Evolutionary conservation across 495 filamentous ascomycete genomes (phyloP), one percentile per base, ranked within the genome.

Genomic region (Letharia lupina): DNA sequence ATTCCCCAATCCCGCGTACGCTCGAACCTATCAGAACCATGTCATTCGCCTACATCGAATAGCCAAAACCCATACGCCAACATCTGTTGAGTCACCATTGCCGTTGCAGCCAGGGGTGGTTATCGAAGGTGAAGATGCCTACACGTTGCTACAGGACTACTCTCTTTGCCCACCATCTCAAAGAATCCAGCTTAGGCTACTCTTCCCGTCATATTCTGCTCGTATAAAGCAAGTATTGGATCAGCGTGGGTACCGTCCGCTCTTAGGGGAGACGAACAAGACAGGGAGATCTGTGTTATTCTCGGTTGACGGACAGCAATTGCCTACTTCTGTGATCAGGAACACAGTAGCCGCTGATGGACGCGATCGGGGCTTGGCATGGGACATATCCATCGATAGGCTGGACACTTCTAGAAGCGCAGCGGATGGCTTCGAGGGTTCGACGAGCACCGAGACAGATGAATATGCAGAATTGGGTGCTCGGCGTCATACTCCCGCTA

Each of bases 1-100:
- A 40, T 90, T 90, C 73, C 76, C 81, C 68, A 78, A 75, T n/a
- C 65, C 70, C 20, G 73, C 75, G n/a, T 78, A 82, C 33, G 87
- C 87, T 2, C 54, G 69, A 10, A 77, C 78, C 11, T 90, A 89
- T 76, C 76, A 78, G 33, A 72, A 77, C 44, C 73, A 83, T 41
- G 76, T 81, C 11, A 65, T 67, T 18, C 72, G 75, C 7, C 73
- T 86, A 6, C 82, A 84, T 72, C 67, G 66, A 2, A 68, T 85
- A 8, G 86, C 68, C 86, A 93, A 75, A 91, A 96, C 79, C 87
- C 91, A 73, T 87, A 95, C 83, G 91, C 84, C 73, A 95, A 98
- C 83, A 89, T 97, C 79, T 87, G 86, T 71, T 90, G 93, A 77
- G 94, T 97, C 73, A 88, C 89, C 62, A 95, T 95, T 77, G 91